phyloP scores from a whole-genome alignment of 495 filamentous ascomycete genomes.

The Penicillium dipodomyicola region DNA sequence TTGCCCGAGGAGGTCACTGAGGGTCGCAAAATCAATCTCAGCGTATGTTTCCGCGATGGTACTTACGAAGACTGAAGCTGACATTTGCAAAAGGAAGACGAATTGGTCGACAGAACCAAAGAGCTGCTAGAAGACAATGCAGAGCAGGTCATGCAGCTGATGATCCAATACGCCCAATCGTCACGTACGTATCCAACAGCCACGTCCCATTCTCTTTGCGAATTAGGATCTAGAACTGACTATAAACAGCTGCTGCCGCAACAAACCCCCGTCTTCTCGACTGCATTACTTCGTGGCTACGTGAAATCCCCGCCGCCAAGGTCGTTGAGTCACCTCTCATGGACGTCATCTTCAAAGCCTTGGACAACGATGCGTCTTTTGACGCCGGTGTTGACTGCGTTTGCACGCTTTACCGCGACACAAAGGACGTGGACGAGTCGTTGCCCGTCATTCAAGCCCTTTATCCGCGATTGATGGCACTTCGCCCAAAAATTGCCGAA shows the following conservation, averaged over 20 bases:
- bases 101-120: slow-evolving; percentile 72
- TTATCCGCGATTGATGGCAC: slow-evolving; percentile 76
- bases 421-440: slow-evolving; percentile 82
- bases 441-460: slow-evolving; percentile 75
- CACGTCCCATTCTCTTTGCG: neutral
- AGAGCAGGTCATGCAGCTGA: slow-evolving; percentile 74
- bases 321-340: slow-evolving; percentile 85
- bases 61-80: neutral
- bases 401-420: slow-evolving; percentile 87
- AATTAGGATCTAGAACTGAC: slow-evolving; percentile 1
- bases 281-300: slow-evolving; percentile 94
- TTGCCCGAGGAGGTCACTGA: slow-evolving; percentile 98
- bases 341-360: slow-evolving; percentile 71
- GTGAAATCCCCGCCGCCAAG: slow-evolving; percentile 79
- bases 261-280: slow-evolving; percentile 88
- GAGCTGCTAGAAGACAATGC: slow-evolving; percentile 91
- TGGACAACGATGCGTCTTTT: slow-evolving; percentile 73
- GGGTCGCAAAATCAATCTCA: slow-evolving; percentile 96
- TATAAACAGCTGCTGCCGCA: slow-evolving; percentile 56
- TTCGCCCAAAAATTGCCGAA: slow-evolving; percentile 74
- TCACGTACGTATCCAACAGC: slow-evolving; percentile 60
- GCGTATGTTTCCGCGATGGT: slow-evolving; percentile 63
- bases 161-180: slow-evolving; percentile 86
- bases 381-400: slow-evolving; percentile 91
- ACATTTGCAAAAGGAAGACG: slow-evolving; percentile 72